These are phyloP conservation scores for Gyrodon lividus DNA, from an alignment of 768 basidiomycete species.

Conservation along the genomic window DNA sequence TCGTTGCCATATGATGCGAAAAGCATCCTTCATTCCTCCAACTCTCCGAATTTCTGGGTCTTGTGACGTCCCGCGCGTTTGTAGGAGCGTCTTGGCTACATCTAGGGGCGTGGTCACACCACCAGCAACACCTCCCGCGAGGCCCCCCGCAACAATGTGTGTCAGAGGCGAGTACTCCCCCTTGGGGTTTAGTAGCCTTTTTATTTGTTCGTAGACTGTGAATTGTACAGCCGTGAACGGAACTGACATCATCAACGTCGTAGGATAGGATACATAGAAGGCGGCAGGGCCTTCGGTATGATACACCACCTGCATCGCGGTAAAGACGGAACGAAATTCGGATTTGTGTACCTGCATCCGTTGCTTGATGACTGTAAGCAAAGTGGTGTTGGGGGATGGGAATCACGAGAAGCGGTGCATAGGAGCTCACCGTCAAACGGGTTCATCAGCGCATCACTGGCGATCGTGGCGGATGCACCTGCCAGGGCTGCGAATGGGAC, in stretches of 20 bases:
- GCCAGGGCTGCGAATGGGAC: conserved; percentile 65
- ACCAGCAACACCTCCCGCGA: conserved; percentile 92
- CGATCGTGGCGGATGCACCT: conserved; percentile 91
- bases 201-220: conserved; percentile 93
- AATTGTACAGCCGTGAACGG: conserved; percentile 99
- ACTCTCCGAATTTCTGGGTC: conserved; percentile 84
- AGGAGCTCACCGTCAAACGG: conserved; percentile 88
- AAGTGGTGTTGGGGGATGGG: conserved; percentile 11
- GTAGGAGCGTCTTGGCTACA: conserved; percentile 95
- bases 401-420: conserved; percentile 1
- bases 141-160: conserved; percentile 88
- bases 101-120: conserved; percentile 96
- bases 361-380: conserved; percentile 91
- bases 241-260: conserved; percentile 93
- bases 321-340: conserved; percentile 80
- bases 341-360: conserved; percentile 98
- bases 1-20: conserved; percentile 81
- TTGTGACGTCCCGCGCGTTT: conserved; percentile 88
- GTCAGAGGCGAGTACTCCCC: conserved; percentile 90
- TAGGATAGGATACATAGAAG: conserved; percentile 99
- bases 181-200: conserved; percentile 79
- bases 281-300: conserved; percentile 81
- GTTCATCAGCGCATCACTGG: conserved; percentile 98
- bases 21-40: conserved; percentile 83
- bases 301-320: conserved; percentile 86